Base-by-base conservation (phyloP, 441 rosid species). In the Adansonia madagascariensis region DNA sequence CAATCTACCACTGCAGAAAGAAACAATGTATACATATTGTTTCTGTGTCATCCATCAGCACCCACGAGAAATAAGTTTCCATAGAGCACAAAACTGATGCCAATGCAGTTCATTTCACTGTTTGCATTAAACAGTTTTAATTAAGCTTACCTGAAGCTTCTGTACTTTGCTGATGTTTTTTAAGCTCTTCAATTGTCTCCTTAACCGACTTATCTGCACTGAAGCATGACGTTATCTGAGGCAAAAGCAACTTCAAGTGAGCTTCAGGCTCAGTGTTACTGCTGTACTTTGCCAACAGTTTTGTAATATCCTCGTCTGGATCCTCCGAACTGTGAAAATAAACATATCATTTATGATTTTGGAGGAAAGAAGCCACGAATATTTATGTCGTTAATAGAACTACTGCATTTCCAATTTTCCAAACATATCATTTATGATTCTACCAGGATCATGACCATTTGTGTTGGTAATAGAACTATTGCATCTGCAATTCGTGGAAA, bases 121-220 rank as follows among this genome's bases (percentile, higher is more conserved):
- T 35, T 35, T 4, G 41, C 41, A 35, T 35, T 35, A 35, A 35
- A 35, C 41, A 35, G 41, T 50, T 75, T 71, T 56, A 69, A 74
- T 27, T 59, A 64, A 53, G 82, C 39, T 80, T 63, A 93, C 99
- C 97, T 84, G 83, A 82, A 46, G 92, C 74, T 79, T 90, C 96
- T 39, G 84, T 76, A 83, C 95, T 89, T 78, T 77, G 84, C 79
- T 86, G 92, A 82, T 88, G 84, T 52, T 64, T 84, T 75, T 87
- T 91, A 69, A 95, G 91, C 86, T 86, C 94, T 78, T 89, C 91
- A 76, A 86, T 86, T 53, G 83, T 92, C 84, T 94, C 95, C 77
- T 81, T 86, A 6, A 91, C 88, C 3, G 97, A 86, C 74, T 87
- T 94, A 77, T 76, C 86, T 64, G 87, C 80, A 79, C 88, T 78